Evolutionary conservation across 441 rosid genomes (phyloP), one percentile per base, ranked within the genome.

Genomic region (Bruguiera hainesii): DNA sequence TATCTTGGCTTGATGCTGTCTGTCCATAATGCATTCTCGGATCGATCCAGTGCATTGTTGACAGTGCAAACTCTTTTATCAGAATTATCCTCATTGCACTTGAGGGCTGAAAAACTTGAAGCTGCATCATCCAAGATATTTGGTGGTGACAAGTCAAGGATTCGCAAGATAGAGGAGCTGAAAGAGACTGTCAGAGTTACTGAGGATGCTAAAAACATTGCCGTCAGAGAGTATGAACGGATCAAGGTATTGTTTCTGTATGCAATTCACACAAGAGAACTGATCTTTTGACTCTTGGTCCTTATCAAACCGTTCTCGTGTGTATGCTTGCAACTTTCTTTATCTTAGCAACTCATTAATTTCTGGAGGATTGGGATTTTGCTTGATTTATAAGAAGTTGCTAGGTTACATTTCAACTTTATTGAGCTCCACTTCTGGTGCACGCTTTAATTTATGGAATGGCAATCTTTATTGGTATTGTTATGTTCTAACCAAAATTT

Each of bases 121-220:
- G 93, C 90, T 72, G 95, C 95, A 62, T 84, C 93, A 52, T 87
- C 95, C 26, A 93, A 91, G 75, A 81, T 88, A 74, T 93, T 88
- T 91, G 98, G 98, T 11, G 97, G 96, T 28, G 98, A 93, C 82
- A 93, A 79, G 79, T 87, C 96, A 37, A 85, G 93, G 83, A 80
- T 91, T 70, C 85, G 78, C 65, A 91, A 88, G 75, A 83, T 86
- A 37, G 96, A 93, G 78, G 98, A 93, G 77, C 63, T 93, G 64
- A 91, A 88, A 77, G 96, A 88, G 76, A 82, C 87, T 56, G 87
- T 88, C 69, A 83, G 83, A 64, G 82, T n/a, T 58, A 91, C 91
- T 10, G 95, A 91, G 75, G 87, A 87, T 70, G 91, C 97, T 37
- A 89, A 93, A 79, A 82, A 75, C 81, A 87, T 88, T 67, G 90